Evolutionary conservation across 768 basidiomycete genomes (phyloP).

Genomic region (Termitomyces sp.): DNA sequence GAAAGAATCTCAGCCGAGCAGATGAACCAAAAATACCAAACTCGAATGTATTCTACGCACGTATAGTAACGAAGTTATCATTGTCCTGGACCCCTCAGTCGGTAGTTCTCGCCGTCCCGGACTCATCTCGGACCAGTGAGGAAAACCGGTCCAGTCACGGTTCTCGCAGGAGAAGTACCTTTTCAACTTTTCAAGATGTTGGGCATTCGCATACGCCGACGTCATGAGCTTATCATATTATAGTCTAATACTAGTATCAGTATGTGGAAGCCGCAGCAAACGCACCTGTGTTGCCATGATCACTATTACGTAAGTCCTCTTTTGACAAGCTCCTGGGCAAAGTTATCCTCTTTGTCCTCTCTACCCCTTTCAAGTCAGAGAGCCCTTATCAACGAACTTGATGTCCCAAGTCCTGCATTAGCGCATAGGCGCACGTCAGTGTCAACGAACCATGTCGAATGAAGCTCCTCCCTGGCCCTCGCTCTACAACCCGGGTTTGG

Average conservation of each 20-base stretch:
- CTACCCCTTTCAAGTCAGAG: background rate
- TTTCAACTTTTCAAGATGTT: background rate
- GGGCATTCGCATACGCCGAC: background rate
- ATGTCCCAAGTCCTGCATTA: slow-evolving; percentile 1
- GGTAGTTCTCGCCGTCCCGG: background rate
- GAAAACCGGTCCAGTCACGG: background rate
- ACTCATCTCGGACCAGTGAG: background rate
- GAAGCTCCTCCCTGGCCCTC: slow-evolving; percentile 36
- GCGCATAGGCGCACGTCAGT: background rate
- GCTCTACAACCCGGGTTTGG: slow-evolving; percentile 44
- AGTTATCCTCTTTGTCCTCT: background rate
- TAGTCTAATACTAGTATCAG: background rate
- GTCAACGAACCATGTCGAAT: slow-evolving; percentile 1
- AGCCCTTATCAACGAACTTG: background rate
- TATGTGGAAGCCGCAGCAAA: too few species aligned
- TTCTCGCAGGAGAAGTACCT: background rate
- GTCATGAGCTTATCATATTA: background rate
- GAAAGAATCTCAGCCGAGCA: background rate
- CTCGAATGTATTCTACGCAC: background rate
- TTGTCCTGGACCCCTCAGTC: too few species aligned
- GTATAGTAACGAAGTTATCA: too few species aligned
- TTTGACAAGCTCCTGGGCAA: too few species aligned
- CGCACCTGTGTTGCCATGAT: background rate
- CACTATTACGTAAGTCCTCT: background rate
- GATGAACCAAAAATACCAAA: background rate